Evolutionary conservation across 2,329 filamentous ascomycete genomes (phyloP).

Genomic region (Colletotrichum ledebouriae): DNA sequence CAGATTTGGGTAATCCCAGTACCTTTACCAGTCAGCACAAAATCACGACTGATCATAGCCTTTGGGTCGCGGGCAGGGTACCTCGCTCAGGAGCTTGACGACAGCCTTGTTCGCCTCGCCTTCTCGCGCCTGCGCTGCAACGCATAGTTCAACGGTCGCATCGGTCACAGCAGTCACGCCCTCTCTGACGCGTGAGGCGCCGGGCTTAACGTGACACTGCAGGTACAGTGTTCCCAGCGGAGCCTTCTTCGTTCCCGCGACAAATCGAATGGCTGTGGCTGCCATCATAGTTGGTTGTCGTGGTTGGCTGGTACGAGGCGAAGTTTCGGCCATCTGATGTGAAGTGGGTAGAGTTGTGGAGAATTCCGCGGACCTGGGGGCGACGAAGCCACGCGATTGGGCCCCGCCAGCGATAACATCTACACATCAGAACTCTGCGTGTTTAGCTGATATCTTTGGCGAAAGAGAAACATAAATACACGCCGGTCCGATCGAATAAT

Average conservation of each 20-base stretch:
- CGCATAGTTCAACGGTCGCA: slow-evolving; percentile 72
- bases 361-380: background rate
- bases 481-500: no score
- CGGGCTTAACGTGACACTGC: slow-evolving; percentile 76
- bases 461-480: no score
- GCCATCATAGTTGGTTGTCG: slow-evolving; percentile 20
- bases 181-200: slow-evolving; percentile 71
- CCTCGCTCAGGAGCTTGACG: slow-evolving; percentile 71
- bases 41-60: no score
- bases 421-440: no score
- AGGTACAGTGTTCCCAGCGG: slow-evolving; percentile 66
- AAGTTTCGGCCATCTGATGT: background rate
- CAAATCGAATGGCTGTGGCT: slow-evolving; percentile 58
- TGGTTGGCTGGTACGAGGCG: background rate
- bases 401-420: background rate
- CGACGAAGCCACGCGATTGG: slow-evolving; percentile 8
- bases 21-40: slow-evolving; percentile 54
- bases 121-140: slow-evolving; percentile 74
- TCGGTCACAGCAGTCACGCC: slow-evolving; percentile 70
- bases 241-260: slow-evolving; percentile 62
- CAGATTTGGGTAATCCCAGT: slow-evolving; percentile 73
- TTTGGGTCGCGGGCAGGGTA: slow-evolving; percentile 45
- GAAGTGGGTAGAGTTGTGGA: slow-evolving; percentile 19
- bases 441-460: no score
- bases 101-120: slow-evolving; percentile 79